Evolutionary conservation across 176 grass and related monocot species (phyloP), one percentile per base, ranked within the genome.

Genomic region (Avena atlantica): DNA sequence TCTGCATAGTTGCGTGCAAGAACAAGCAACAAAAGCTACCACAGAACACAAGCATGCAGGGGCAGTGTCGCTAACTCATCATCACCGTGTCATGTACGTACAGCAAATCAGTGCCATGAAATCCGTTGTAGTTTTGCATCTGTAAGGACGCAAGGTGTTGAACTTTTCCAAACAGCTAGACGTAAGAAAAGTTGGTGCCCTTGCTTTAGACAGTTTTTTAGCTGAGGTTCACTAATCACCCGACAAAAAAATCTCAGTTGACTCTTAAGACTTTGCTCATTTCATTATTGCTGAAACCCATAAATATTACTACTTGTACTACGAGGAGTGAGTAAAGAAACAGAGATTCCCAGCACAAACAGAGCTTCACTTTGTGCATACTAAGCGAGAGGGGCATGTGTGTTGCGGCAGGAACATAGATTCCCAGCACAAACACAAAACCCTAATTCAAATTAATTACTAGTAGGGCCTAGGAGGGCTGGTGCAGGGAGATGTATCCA

Each of bases 361-460:
- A 42, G 40, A 42, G 40, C 40, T 42, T 42, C 40, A 42, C 40
- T 42, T 42, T 42, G 40, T 42, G 40, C 40, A 6, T 42, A 42
- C 40, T 8, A 7, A 42, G 40, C 40, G 40, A 42, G 40, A 42
- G 6, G 3, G 29, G 31, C 31, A 34, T 34, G 40, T 42, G 40
- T 81, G 69, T 65, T 27, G 45, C 75, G 1, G 70, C 48, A n/a
- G 74, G 80, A 68, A 87, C 40, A 83, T 73, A 90, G 85, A 87
- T 90, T 90, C 85, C 80, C 47, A 73, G 85, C 85, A 87, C 85
- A 90, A 87, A 79, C 80, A 44, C 84, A 87, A 83, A 65, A 31
- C 48, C 48, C 89, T 50, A 87, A 82, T 16, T 40, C 24, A 78
- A 1, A 79, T 87, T 84, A 84, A 87, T 37, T 74, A 79, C 21